Evolutionary conservation across 2,329 filamentous ascomycete species (phyloP).

Genomic region (Zymoseptoria tritici): DNA sequence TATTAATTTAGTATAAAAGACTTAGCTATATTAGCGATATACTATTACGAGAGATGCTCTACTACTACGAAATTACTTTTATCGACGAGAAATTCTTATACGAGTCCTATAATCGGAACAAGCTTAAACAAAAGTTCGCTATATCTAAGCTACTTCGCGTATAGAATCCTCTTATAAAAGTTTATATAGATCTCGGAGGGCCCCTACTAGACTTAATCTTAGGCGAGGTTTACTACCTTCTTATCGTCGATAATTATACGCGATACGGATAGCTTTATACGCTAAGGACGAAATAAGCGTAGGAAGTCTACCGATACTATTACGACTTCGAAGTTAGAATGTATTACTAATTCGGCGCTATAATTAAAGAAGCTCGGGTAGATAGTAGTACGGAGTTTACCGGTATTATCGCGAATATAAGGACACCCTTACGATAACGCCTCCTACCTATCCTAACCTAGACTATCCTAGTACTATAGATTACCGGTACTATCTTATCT

Average conservation of each 20-base stretch:
- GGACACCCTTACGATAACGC: no score
- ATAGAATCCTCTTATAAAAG: neutral
- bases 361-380: neutral
- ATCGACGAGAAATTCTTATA: neutral
- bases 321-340: neutral
- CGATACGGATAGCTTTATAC: neutral
- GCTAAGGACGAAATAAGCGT: neutral
- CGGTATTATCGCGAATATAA: neutral
- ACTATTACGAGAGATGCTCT: neutral
- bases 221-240: neutral
- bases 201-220: neutral
- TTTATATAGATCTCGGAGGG: slow-evolving; percentile 2
- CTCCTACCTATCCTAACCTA: no score
- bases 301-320: neutral
- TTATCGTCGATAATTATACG: neutral
- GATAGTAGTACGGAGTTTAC: neutral
- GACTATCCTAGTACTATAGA: no score
- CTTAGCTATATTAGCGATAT: neutral
- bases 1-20: neutral
- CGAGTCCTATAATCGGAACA: neutral
- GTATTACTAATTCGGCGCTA: neutral
- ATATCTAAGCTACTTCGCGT: no score
- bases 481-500: no score
- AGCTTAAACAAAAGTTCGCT: neutral
- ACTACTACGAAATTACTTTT: neutral